phyloP scores from a whole-genome alignment of 257 asterid species.

The Solanum infundibuliforme region DNA sequence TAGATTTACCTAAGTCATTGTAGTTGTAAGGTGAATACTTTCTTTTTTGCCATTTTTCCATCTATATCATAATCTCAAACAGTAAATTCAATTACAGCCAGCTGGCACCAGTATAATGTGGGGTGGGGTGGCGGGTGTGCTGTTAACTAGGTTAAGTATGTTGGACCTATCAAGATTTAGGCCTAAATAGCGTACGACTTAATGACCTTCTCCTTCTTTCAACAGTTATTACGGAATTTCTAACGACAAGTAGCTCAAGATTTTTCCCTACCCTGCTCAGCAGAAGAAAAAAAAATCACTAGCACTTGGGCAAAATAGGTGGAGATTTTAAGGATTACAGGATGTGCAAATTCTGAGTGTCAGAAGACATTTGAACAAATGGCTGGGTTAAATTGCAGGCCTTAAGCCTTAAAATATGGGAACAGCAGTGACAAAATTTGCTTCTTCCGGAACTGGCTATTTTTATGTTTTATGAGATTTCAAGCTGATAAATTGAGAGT shows the following conservation, averaged over 20 bases:
- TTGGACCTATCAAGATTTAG: neutral
- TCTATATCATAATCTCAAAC: neutral
- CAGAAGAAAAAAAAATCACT: neutral
- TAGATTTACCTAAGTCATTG: neutral
- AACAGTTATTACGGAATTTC: neutral
- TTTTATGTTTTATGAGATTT: neutral
- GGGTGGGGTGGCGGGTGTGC: neutral
- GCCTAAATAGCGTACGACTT: neutral
- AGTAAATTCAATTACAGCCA: neutral
- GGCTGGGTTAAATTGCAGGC: neutral
- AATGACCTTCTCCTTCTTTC: neutral
- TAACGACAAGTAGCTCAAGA: neutral
- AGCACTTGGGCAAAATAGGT: neutral
- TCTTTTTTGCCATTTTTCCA: neutral
- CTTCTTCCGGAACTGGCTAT: neutral
- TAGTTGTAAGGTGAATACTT: neutral
- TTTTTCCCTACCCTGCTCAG: neutral
- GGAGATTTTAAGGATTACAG: neutral
- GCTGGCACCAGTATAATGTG: neutral
- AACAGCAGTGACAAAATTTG: neutral
- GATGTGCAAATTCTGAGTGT: neutral
- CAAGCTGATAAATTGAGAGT: neutral
- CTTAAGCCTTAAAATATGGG: neutral
- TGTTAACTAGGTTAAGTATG: neutral
- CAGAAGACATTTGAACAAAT: neutral